phyloP scores from a whole-genome alignment of 495 filamentous ascomycete species.

The Saxispiralis lemnorum region DNA sequence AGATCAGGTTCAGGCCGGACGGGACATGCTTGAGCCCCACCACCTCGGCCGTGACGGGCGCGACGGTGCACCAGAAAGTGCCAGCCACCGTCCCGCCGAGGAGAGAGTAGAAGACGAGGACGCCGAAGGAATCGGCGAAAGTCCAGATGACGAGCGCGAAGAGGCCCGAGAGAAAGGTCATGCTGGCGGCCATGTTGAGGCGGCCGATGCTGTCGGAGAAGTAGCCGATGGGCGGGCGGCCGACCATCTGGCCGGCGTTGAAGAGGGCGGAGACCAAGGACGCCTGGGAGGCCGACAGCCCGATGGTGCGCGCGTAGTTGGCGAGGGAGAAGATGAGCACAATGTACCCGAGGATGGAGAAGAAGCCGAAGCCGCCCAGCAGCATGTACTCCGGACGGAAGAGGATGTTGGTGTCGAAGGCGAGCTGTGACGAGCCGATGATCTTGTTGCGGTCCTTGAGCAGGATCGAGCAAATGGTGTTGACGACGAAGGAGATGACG shows the following conservation, averaged over 20 bases:
- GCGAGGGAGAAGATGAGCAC: conserved; percentile 56
- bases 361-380: conserved; percentile 48
- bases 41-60: conserved; percentile 60
- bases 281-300: conserved; percentile 46
- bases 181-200: conserved; percentile 45
- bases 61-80: conserved; percentile 55
- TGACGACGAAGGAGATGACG: conserved; percentile 41
- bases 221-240: conserved; percentile 50
- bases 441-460: conserved; percentile 51
- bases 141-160: conserved; percentile 53
- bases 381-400: conserved; percentile 43
- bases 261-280: conserved; percentile 54
- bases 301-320: conserved; percentile 46
- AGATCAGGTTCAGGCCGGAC: conserved; percentile 54
- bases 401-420: conserved; percentile 25
- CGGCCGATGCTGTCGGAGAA: conserved; percentile 48
- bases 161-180: conserved; percentile 42
- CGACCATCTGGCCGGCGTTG: conserved; percentile 47
- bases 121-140: conserved; percentile 43
- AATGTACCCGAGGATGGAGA: conserved; percentile 56
- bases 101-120: conserved; percentile 53
- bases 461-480: conserved; percentile 37
- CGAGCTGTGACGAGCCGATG: conserved; percentile 28
- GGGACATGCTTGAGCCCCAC: conserved; percentile 57
- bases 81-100: conserved; percentile 54